Evolutionary conservation across 2,329 filamentous ascomycete species (phyloP).

Genomic region (Knoxdaviesia proteae): DNA sequence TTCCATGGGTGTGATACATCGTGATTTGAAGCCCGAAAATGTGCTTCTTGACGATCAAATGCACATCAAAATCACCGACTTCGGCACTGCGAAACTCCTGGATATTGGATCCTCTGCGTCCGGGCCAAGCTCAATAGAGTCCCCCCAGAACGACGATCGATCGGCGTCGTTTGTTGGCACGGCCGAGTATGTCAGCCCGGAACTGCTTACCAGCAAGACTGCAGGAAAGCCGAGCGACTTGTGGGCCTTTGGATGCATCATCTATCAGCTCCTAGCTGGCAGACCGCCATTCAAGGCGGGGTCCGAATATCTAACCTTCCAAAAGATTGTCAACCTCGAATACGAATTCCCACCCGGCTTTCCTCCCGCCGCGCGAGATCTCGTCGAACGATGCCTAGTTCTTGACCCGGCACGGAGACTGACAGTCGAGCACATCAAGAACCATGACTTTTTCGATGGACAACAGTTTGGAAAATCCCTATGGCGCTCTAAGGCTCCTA

Average conservation of each 20-base stretch:
- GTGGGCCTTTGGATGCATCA: slow-evolving; percentile 96
- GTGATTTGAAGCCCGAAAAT: slow-evolving; percentile 92
- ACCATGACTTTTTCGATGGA: slow-evolving; percentile 85
- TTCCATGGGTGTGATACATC: slow-evolving; percentile 82
- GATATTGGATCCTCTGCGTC: slow-evolving; percentile 18
- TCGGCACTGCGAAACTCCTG: slow-evolving; percentile 91
- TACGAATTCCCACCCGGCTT: slow-evolving; percentile 88
- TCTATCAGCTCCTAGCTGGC: slow-evolving; percentile 92
- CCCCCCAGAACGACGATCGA: slow-evolving; percentile 37
- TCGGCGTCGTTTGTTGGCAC: slow-evolving; percentile 94
- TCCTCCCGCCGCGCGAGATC: slow-evolving; percentile 63
- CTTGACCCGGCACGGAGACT: slow-evolving; percentile 68
- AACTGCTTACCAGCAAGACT: slow-evolving; percentile 89
- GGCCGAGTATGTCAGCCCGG: slow-evolving; percentile 93
- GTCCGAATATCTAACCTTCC: slow-evolving; percentile 93
- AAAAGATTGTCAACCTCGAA: slow-evolving; percentile 88
- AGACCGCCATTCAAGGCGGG: slow-evolving; percentile 88
- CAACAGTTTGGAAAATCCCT: slow-evolving; percentile 64
- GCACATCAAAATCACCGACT: slow-evolving; percentile 98
- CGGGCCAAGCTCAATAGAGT: too few relatives aligned
- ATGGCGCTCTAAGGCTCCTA: slow-evolving; percentile 79
- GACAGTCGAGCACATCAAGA: slow-evolving; percentile 90
- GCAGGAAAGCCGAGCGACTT: slow-evolving; percentile 95
- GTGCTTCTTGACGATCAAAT: slow-evolving; percentile 87
- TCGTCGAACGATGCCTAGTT: slow-evolving; percentile 78